These are phyloP conservation scores for Mortierella sp. DNA, from an alignment of 371 early-diverging fungal species.

Conservation along the genomic window DNA sequence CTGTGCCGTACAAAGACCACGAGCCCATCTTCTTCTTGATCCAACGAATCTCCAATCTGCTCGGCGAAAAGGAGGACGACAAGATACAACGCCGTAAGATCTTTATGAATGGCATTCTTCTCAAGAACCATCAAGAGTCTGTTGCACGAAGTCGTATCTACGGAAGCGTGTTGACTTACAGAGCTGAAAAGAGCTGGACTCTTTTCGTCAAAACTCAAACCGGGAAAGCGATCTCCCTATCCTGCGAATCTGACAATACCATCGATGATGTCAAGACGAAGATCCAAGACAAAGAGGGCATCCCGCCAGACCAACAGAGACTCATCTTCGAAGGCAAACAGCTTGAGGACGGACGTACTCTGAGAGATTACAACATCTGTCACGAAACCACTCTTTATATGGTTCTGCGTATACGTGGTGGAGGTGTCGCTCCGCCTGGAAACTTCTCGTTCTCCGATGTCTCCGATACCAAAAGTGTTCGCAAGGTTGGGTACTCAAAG, in stretches of 20 bases:
- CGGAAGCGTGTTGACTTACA: conserved; percentile 16
- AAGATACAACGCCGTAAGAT: not conserved
- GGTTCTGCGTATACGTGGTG: conserved; percentile 86
- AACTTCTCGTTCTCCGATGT: conserved; percentile 19
- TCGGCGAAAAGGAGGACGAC: conserved; percentile 1
- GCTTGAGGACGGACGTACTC: conserved; percentile 77
- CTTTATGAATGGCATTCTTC: conserved; percentile 7
- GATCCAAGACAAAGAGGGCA: conserved; percentile 63
- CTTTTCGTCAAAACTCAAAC: conserved; percentile 65
- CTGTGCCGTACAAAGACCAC: conserved; percentile 5
- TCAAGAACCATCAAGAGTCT: conserved; percentile 8
- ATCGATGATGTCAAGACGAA: conserved; percentile 71
- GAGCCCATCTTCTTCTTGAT: conserved; percentile 28
- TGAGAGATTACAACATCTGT: conserved; percentile 52
- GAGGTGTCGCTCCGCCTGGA: conserved; percentile 16
- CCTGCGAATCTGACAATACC: conserved; percentile 65
- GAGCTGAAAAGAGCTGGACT: not conserved
- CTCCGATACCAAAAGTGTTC: not conserved
- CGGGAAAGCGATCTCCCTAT: conserved; percentile 55
- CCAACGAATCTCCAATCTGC: not conserved
- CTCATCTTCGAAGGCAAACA: conserved; percentile 88
- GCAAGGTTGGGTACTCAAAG: too few species aligned
- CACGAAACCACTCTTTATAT: conserved; percentile 86
- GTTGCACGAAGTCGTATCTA: conserved; percentile 11
- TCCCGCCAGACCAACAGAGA: conserved; percentile 57